These are phyloP conservation scores for Isoetes taiwanensis DNA, from an alignment of 75 land plant species.

Conservation along the genomic window DNA sequence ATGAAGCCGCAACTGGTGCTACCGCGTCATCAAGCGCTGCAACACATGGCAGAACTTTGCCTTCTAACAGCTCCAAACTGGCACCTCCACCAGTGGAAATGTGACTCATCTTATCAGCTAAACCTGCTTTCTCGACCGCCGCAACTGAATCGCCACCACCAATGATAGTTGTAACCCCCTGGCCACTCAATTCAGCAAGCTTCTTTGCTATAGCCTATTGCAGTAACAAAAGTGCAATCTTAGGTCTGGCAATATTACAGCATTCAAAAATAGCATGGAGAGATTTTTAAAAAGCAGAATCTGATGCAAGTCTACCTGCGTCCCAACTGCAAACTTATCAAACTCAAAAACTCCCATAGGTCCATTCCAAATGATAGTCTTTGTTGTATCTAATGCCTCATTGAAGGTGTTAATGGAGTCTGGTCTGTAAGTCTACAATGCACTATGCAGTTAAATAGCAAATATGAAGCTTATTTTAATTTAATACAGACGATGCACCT, in stretches of 20 bases:
- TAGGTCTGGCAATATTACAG: not conserved
- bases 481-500: too few species aligned
- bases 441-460: too few species aligned
- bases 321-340: constrained; percentile 70
- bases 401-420: constrained; percentile 63
- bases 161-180: constrained; percentile 33
- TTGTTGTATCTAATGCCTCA: constrained; percentile 63
- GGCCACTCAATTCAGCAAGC: constrained; percentile 28
- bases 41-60: constrained; percentile 37
- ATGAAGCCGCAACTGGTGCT: too few species aligned
- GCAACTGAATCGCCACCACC: constrained; percentile 46
- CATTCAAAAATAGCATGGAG: not conserved
- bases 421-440: too few species aligned
- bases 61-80: constrained; percentile 39
- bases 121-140: constrained; percentile 31
- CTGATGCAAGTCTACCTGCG: constrained; percentile 31
- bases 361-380: constrained; percentile 86
- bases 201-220: constrained; percentile 26
- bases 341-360: constrained; percentile 96
- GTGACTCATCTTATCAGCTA: constrained; percentile 36
- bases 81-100: constrained; percentile 47
- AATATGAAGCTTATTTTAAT: too few species aligned
- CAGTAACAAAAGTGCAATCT: not conserved
- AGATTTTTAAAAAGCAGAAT: not conserved
- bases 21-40: constrained; percentile 29